phyloP scores from a whole-genome alignment of 345 rosid genomes.

The Citrus unshiu region DNA sequence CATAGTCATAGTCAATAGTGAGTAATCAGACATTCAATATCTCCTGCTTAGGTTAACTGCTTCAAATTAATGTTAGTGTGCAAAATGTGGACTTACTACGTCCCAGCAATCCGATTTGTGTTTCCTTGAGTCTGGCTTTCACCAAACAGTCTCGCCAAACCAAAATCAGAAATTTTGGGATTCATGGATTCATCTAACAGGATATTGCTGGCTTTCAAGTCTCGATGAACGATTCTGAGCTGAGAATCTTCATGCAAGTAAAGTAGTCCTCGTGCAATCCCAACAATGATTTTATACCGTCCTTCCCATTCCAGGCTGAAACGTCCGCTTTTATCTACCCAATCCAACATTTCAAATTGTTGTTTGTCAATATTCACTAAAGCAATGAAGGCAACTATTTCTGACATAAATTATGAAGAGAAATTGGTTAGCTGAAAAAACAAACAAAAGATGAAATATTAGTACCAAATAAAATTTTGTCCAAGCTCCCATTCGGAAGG shows the following conservation, averaged over 20 bases:
- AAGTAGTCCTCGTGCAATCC: conserved; percentile 21
- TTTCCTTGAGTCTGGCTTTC: conserved; percentile 29
- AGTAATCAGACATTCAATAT: not conserved
- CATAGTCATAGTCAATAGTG: too few species aligned
- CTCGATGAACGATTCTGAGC: conserved; percentile 25
- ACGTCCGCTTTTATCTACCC: conserved; percentile 10
- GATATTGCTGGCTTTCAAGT: conserved; percentile 30
- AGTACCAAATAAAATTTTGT: conserved; percentile 36
- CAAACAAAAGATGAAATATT: not conserved
- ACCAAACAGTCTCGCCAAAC: conserved; percentile 28
- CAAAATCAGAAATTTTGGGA: conserved; percentile 33
- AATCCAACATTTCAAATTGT: conserved; percentile 1
- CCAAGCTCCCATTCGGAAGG: conserved; percentile 44
- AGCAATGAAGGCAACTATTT: not conserved
- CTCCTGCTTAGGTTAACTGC: too few species aligned
- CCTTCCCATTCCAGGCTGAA: conserved; percentile 18
- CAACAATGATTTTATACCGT: conserved; percentile 22
- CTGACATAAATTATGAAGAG: not conserved
- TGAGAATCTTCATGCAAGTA: conserved; percentile 31
- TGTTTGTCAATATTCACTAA: not conserved
- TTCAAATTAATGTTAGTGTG: too few species aligned
- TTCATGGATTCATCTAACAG: conserved; percentile 26
- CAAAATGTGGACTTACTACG: conserved; percentile 27
- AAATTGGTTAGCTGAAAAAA: not conserved
- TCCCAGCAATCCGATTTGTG: conserved; percentile 24